phyloP scores from a whole-genome alignment of 768 basidiomycete genomes.

The Leccinum subtestaceum region DNA sequence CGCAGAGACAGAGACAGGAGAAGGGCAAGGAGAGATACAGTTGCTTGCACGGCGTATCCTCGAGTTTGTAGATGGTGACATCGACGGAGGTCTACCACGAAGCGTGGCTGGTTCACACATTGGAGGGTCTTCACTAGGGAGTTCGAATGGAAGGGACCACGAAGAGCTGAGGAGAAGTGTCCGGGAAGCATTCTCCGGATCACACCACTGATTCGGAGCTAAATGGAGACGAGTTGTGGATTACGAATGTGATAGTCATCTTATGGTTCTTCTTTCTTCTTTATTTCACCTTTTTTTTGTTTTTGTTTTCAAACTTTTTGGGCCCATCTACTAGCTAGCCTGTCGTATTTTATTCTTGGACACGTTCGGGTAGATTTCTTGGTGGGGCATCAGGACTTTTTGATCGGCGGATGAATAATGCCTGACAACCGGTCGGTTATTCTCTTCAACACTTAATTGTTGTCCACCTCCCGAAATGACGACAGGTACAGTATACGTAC shows the following conservation, averaged over 20 bases:
- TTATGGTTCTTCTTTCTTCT: neutral
- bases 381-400: neutral
- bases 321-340: neutral
- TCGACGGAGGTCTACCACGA: constrained; percentile 55
- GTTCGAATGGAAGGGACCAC: constrained; percentile 58
- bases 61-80: constrained; percentile 79
- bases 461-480: neutral
- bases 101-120: constrained; percentile 65
- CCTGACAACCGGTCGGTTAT: neutral
- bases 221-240: neutral
- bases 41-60: constrained; percentile 80
- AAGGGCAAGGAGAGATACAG: constrained; percentile 91
- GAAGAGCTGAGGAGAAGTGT: constrained; percentile 82
- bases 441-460: neutral
- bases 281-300: neutral
- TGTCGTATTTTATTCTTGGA: constrained; percentile 11
- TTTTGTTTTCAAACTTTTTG: neutral
- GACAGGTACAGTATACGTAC: too few relatives aligned
- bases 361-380: neutral
- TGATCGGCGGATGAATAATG: neutral
- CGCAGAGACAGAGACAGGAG: constrained; percentile 79
- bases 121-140: constrained; percentile 67
- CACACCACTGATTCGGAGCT: constrained; percentile 36
- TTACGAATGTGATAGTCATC: constrained; percentile 1
- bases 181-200: constrained; percentile 73